These are phyloP conservation scores for Psidium guajava DNA, from an alignment of 345 rosid species.

Conservation along the genomic window DNA sequence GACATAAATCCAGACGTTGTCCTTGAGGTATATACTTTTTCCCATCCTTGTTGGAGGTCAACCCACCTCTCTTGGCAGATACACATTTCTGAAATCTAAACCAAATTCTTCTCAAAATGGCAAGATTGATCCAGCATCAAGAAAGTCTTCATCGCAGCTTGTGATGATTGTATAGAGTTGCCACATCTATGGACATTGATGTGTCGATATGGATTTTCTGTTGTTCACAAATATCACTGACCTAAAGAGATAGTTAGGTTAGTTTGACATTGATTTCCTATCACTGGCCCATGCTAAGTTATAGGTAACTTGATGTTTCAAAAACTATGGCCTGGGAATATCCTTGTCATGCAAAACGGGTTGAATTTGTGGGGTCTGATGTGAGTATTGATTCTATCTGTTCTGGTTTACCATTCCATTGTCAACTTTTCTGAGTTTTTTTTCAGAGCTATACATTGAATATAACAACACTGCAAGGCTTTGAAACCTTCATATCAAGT, in stretches of 20 bases:
- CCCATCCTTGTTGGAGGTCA: neutral
- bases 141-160: neutral
- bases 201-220: neutral
- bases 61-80: neutral
- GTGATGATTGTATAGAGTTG: neutral
- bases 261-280: neutral
- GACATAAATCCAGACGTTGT: constrained; percentile 93
- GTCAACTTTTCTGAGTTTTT: neutral
- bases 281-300: neutral
- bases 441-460: constrained; percentile 81
- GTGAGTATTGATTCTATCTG: neutral
- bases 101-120: neutral
- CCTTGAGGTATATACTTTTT: constrained; percentile 43
- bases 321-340: neutral
- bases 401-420: neutral
- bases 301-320: neutral
- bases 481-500: constrained; percentile 78
- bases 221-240: neutral
- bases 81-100: neutral
- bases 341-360: neutral
- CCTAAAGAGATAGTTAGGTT: neutral
- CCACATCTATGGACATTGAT: neutral
- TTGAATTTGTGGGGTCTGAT: neutral
- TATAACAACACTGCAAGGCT: constrained; percentile 90
- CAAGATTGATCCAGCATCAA: neutral